Conservation (phyloP, 225 moss, liverwort and hornwort genomes). For the Marchantia polymorpha region DNA sequence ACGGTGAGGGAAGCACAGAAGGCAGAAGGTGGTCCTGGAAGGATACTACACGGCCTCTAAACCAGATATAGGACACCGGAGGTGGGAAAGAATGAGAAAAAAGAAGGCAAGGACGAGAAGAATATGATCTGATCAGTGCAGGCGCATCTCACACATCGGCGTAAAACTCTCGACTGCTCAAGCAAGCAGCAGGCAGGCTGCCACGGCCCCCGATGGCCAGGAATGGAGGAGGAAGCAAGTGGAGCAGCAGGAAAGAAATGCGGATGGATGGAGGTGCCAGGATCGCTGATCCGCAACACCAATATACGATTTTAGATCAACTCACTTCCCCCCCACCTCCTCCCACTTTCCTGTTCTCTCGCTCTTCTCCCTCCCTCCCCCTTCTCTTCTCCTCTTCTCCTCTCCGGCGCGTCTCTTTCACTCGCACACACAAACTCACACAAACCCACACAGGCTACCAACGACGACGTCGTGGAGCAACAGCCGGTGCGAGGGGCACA, state of each 20-base stretch:
- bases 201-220: neutral
- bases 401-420: too few species aligned
- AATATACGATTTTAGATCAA: slow-evolving; percentile 18
- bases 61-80: slow-evolving; percentile 5
- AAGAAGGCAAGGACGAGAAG: neutral
- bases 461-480: slow-evolving; percentile 11
- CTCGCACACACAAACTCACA: neutral
- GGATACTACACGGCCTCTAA: neutral
- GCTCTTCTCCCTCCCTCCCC: too few species aligned
- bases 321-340: neutral
- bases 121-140: slow-evolving; percentile 10
- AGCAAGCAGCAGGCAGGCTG: neutral
- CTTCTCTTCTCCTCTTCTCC: too few species aligned
- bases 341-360: too few species aligned
- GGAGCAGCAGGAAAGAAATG: slow-evolving; percentile 13
- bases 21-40: neutral
- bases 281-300: slow-evolving; percentile 1
- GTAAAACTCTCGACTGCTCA: slow-evolving; percentile 7
- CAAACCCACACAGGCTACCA: neutral
- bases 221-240: neutral
- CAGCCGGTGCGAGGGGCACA: slow-evolving; percentile 8
- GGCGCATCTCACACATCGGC: slow-evolving; percentile 17
- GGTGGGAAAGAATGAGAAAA: neutral
- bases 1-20: neutral
- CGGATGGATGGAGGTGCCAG: neutral